Percentiles rank a stretch among this genome's conserved stretches.
Conservation (phyloP, 2,329 filamentous ascomycete genomes). For the Sporothrix pseudoabietina region DNA sequence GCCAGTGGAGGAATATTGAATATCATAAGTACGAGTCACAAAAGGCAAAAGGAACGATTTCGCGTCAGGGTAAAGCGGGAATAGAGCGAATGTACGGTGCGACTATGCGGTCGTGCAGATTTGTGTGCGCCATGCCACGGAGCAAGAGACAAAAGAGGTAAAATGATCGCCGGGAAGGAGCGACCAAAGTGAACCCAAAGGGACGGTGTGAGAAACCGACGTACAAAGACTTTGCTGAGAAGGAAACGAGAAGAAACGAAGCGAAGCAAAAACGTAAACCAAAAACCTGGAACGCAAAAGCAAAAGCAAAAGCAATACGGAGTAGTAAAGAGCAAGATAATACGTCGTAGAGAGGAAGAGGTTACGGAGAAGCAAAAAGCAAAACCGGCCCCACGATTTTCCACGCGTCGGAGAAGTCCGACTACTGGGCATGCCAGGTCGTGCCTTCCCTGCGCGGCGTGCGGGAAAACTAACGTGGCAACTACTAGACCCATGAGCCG, state of each 20-base stretch:
- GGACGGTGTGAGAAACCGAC: neutral
- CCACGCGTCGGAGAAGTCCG: conserved; percentile 9
- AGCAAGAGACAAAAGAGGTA: neutral
- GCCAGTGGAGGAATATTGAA: neutral
- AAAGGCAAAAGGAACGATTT: neutral
- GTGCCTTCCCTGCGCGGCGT: neutral
- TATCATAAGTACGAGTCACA: neutral
- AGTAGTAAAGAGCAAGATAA: neutral
- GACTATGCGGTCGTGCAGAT: neutral
- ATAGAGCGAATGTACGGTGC: neutral
- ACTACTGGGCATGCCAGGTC: neutral
- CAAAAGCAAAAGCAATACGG: neutral
- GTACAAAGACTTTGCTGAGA: neutral
- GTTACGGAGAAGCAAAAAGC: neutral
- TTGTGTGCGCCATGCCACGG: neutral
- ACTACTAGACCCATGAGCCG: neutral
- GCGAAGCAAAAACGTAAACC: neutral
- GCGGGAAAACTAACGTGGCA: neutral
- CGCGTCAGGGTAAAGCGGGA: neutral
- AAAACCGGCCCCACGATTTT: neutral
- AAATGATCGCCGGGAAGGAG: neutral
- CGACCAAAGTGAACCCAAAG: neutral
- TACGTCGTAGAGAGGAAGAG: neutral
- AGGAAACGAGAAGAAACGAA: neutral
- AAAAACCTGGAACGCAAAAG: neutral